phyloP scores from a whole-genome alignment of 331 rosid species.

The Rhamnella rubrinervis region DNA sequence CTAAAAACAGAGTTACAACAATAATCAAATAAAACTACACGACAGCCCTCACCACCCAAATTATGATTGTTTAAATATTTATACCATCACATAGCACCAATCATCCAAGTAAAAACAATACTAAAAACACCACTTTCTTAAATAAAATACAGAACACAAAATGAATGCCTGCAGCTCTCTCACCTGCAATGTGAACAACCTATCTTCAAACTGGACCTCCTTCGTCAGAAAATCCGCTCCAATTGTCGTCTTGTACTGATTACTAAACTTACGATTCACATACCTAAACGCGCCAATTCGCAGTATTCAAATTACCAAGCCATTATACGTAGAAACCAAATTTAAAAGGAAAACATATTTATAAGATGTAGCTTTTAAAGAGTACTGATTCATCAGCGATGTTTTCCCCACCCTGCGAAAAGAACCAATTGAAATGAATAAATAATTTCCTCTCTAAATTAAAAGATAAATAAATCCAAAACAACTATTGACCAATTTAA shows the following conservation, averaged over 20 bases:
- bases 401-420: slow-evolving; percentile 97
- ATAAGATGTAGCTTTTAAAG: slow-evolving; percentile 30
- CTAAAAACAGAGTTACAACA: no score
- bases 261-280: slow-evolving; percentile 96
- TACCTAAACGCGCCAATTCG: slow-evolving; percentile 51
- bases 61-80: not conserved
- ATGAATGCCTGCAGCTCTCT: slow-evolving; percentile 20
- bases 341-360: slow-evolving; percentile 7
- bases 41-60: not conserved
- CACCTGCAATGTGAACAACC: slow-evolving; percentile 98
- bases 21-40: no score
- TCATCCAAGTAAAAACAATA: not conserved
- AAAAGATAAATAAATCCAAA: not conserved
- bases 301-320: slow-evolving; percentile 19
- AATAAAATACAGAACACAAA: not conserved
- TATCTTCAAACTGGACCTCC: slow-evolving; percentile 98
- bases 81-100: not conserved
- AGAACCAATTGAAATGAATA: slow-evolving; percentile 3
- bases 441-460: not conserved
- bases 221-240: slow-evolving; percentile 99
- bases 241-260: slow-evolving; percentile 97
- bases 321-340: slow-evolving; percentile 4
- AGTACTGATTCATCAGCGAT: slow-evolving; percentile 94
- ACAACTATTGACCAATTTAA: not conserved
- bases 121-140: not conserved